Evolutionary conservation across 1,284 basidiomycete genomes (phyloP).

Genomic region (Taiwanofungus camphoratus): DNA sequence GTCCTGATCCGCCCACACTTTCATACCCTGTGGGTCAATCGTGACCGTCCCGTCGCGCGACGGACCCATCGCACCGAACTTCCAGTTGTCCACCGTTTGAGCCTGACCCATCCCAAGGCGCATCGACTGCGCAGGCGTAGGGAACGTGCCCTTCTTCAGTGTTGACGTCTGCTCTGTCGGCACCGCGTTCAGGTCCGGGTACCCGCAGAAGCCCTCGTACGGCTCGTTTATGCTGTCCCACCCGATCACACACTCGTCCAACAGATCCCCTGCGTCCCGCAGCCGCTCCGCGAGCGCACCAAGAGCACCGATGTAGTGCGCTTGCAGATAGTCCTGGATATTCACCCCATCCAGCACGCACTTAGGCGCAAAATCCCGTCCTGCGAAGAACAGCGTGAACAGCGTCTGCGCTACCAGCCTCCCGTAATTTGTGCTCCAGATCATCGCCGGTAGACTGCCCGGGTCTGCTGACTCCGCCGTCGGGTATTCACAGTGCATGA

Average conservation of each 20-base stretch:
- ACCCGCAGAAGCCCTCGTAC: constrained; percentile 81
- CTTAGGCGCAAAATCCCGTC: constrained; percentile 83
- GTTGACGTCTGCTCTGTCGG: constrained; percentile 64
- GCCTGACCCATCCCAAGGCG: constrained; percentile 83
- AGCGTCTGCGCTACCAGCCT: constrained; percentile 85
- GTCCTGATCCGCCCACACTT: constrained; percentile 61
- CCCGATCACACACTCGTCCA: constrained; percentile 87
- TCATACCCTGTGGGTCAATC: constrained; percentile 80
- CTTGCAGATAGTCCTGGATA: constrained; percentile 92
- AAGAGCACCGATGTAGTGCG: constrained; percentile 79
- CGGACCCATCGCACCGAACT: constrained; percentile 80
- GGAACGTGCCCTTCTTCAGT: constrained; percentile 82
- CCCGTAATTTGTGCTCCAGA: constrained; percentile 96
- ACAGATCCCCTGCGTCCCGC: constrained; percentile 62
- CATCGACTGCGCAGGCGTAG: constrained; percentile 82
- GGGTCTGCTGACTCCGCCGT: constrained; percentile 59
- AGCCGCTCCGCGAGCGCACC: constrained; percentile 75
- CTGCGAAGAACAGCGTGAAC: constrained; percentile 94
- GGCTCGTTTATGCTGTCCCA: constrained; percentile 99
- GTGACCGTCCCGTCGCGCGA: constrained; percentile 64
- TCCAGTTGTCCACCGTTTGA: constrained; percentile 84
- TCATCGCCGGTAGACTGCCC: constrained; percentile 80
- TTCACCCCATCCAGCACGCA: constrained; percentile 90
- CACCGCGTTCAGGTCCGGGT: constrained; percentile 63
- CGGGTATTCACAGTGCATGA: constrained; percentile 89